These are phyloP conservation scores for Gaeumannomyces sp. DNA, from an alignment of 2,329 filamentous ascomycete genomes.

Conservation along the genomic window DNA sequence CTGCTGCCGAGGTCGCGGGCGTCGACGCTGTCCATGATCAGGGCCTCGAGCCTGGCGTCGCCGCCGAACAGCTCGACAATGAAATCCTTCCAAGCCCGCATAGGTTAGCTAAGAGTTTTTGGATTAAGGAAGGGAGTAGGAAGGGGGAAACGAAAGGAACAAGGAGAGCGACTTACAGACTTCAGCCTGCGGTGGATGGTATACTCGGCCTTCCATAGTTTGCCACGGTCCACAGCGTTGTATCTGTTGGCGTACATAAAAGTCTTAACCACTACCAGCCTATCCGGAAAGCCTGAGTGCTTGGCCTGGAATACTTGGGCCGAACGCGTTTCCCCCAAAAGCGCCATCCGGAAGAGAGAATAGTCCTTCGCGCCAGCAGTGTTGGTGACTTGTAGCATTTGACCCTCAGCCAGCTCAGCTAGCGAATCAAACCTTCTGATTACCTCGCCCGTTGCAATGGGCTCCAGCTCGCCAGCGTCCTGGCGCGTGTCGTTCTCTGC, in stretches of 20 bases:
- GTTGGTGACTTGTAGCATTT: neutral
- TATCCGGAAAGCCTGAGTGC: neutral
- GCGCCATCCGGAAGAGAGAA: neutral
- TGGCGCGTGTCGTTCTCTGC: neutral
- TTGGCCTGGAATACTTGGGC: neutral
- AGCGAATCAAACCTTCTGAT: slow-evolving; percentile 1
- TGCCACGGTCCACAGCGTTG: neutral
- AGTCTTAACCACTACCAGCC: neutral
- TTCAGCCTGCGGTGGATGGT: neutral
- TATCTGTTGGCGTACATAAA: neutral
- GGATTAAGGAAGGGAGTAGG: too few relatives aligned
- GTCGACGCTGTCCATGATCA: slow-evolving; percentile 1
- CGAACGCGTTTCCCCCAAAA: neutral
- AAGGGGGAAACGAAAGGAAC: neutral
- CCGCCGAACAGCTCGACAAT: slow-evolving; percentile 1
- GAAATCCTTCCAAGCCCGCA: neutral
- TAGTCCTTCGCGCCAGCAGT: neutral
- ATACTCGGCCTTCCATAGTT: neutral
- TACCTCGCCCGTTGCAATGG: neutral
- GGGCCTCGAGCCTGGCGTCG: neutral
- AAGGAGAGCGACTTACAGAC: neutral
- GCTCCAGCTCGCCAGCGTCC: neutral
- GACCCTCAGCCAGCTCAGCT: neutral
- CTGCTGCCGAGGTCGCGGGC: neutral
- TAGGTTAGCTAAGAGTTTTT: neutral